These are phyloP conservation scores for Crucibulum laeve DNA, from an alignment of 768 basidiomycete species.

Conservation along the genomic window DNA sequence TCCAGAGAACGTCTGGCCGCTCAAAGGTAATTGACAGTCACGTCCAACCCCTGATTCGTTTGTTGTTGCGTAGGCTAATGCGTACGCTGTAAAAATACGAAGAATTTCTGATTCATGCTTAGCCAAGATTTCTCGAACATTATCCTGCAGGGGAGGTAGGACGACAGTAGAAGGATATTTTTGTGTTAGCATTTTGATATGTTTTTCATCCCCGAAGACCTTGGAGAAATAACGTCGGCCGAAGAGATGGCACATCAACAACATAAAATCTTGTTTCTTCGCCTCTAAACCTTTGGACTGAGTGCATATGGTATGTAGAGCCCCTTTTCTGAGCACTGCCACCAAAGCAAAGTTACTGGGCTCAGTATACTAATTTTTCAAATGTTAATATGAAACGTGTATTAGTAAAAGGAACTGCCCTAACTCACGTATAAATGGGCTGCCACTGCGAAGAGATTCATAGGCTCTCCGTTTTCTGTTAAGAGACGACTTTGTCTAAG, in stretches of 20 bases:
- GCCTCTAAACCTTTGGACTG: slow-evolving; percentile 27
- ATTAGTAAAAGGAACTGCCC: not conserved
- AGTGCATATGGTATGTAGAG: slow-evolving; percentile 53
- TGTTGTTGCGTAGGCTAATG: slow-evolving; percentile 40
- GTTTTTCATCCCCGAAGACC: slow-evolving; percentile 32
- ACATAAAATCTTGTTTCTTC: slow-evolving; percentile 47
- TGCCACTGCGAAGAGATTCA: slow-evolving; percentile 52
- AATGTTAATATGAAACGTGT: not conserved
- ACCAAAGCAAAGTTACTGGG: slow-evolving; percentile 69
- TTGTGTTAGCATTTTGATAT: slow-evolving; percentile 26
- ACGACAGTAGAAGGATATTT: slow-evolving; percentile 55
- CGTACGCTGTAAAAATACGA: slow-evolving; percentile 52
- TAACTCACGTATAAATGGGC: slow-evolving; percentile 44
- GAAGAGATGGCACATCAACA: slow-evolving; percentile 63
- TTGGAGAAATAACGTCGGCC: slow-evolving; percentile 51
- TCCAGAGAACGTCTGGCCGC: slow-evolving; percentile 20
- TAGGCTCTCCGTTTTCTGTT: slow-evolving; percentile 47
- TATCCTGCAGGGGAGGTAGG: slow-evolving; percentile 42
- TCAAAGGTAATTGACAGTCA: slow-evolving; percentile 48
- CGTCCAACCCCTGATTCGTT: slow-evolving; percentile 29
- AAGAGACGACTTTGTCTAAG: slow-evolving; percentile 54
- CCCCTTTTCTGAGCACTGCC: slow-evolving; percentile 49
- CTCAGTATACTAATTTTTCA: slow-evolving; percentile 44
- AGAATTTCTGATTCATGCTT: slow-evolving; percentile 47
- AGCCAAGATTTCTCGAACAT: slow-evolving; percentile 34